Evolutionary conservation across 768 basidiomycete species (phyloP).

Genomic region (Cystofilobasidium bisporidii): DNA sequence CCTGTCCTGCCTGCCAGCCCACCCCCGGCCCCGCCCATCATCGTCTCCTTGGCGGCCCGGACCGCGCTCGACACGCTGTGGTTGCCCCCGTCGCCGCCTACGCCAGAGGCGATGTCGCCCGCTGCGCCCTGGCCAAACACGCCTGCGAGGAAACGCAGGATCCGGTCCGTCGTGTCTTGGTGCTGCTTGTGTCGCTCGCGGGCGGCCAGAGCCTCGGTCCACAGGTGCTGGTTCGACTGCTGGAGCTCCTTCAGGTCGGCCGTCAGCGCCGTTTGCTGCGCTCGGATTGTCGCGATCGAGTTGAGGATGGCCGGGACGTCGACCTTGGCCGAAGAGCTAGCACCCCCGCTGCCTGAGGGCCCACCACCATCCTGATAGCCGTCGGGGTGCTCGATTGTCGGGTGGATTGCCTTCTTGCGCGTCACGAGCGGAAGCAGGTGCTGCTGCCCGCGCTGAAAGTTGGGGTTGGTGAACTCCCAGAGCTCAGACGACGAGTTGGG

Average conservation of each 20-base stretch:
- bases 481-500: conserved; percentile 30
- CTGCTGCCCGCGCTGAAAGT: conserved; percentile 80
- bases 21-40: background rate
- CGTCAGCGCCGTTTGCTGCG: conserved; percentile 86
- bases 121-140: conserved; percentile 51
- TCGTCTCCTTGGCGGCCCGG: background rate
- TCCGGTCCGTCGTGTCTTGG: conserved; percentile 90
- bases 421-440: conserved; percentile 79
- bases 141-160: conserved; percentile 86
- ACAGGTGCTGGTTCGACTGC: conserved; percentile 74
- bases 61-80: background rate
- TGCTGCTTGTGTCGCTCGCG: conserved; percentile 79
- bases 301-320: conserved; percentile 70
- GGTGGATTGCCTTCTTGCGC: conserved; percentile 54
- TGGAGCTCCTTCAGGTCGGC: conserved; percentile 80
- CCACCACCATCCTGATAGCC: conserved; percentile 40
- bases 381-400: conserved; percentile 32
- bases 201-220: conserved; percentile 76
- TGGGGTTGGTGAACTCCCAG: conserved; percentile 77
- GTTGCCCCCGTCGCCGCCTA: background rate
- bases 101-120: conserved; percentile 24
- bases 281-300: conserved; percentile 75
- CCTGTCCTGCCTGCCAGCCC: background rate
- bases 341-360: conserved; percentile 30
- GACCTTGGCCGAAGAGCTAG: conserved; percentile 40